Evolutionary conservation across 2,329 filamentous ascomycete species (phyloP), one percentile per base, ranked within the genome.

Genomic region (Fusarium musae): DNA sequence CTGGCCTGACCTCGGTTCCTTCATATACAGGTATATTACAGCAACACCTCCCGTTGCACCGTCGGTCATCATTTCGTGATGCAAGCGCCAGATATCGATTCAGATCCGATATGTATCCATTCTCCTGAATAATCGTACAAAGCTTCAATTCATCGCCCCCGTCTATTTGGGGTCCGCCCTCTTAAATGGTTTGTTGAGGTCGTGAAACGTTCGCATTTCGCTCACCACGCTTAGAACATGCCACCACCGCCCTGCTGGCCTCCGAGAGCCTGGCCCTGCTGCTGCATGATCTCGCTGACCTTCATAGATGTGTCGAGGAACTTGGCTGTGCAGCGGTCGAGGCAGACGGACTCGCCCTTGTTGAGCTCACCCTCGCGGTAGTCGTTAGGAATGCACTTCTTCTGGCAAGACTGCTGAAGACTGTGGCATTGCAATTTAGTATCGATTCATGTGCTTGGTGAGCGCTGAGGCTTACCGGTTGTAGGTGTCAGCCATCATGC

Each of bases 301-400:
- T 98, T 98, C 87, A 97, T 91, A 84, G 97, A 97, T 80, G 97
- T 95, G 79, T 98, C 96, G 86, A 99, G 98, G 88, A 98, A 99
- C 87, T 99, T 99, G 81, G 93, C 90, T 66, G 97, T 93, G 86
- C 97, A 99, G 80, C 96, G 94, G 86, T 99, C 96, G 78, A 99
- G 91, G 87, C 97, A 99, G 78, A 99, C 96, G 77, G 93, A 95
- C 86, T 99, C 96, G 88, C 95, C 97, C 87, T 99, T 99, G 90
- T 98, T 97, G 80, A 99, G 91, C 79, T 99, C 96, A 83, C 90
- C 91, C 87, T 99, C 96, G 83, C 95, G 94, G 90, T 98, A 99
- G 79, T 96, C 91, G 80, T 87, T 88, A 72, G 96, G 96, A 78
- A 99, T 90, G 86, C 96, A 99, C 88, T 99, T 99, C 82, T 93